Base-by-base conservation (phyloP, 2,329 filamentous ascomycete species). In the Raffaelea albimanens region DNA sequence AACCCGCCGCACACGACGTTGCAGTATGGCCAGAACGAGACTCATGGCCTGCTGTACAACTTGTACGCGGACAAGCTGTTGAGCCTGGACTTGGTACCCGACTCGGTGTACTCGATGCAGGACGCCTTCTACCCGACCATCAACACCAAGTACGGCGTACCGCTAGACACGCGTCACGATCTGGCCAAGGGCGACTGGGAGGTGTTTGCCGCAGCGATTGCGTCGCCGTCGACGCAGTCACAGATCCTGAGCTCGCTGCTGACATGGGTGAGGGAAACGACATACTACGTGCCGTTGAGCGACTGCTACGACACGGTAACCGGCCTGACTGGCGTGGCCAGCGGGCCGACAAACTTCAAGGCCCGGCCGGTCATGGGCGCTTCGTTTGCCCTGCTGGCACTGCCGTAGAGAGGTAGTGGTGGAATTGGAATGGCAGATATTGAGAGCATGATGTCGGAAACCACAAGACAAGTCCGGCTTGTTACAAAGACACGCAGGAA, bases 151-250 rank as follows among this genome's bases (percentile, higher is more conserved):
- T 93, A 87, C 63, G 88, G 87, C n/a, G 73, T 94, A 1, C 83
- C 87, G 0, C 79, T 95, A 10, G 88, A 95, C 67, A 83, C 78
- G 41, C 80, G 88, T 43, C 86, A 93, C 65, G 69, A 82, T 1
- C 91, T 88, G 67, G 85, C 87, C 52, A 95, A 95, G 67, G 80
- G 79, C 1, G 88, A 95, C 67, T 95, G 88, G 88, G 81, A 90
- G 60, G 80, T 93, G 61, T 90, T 89, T 67, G 78, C 80, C 5
- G 88, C 88, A n/a, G 83, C 87, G 10, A 82, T 90, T 11, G 76
- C 85, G 0, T 73, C 72, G 39, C 63, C 70, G 46, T 63, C 70
- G 25, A 84, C 84, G 1, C 73, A 80, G 47, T 65, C 71, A 11
- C 71, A 81, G 60, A 85, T 95, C 56, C 70, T 91, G 45, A 69